Conservation (phyloP, 768 basidiomycete species). For the Rhodotorula paludigena region DNA sequence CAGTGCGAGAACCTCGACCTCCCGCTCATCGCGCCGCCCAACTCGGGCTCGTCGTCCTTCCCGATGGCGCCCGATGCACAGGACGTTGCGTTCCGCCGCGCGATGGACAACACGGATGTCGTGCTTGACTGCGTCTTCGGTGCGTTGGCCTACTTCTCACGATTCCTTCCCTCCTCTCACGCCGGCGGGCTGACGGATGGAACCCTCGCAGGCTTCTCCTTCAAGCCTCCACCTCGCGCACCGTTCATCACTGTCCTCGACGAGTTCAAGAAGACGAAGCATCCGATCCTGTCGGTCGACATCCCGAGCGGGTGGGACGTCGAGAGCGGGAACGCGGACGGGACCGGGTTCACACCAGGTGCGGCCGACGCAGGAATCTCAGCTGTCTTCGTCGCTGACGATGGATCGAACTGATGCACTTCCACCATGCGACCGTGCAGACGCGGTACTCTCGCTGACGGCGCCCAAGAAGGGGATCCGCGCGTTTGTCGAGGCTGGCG, state of each 20-base stretch:
- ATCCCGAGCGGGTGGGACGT: slow-evolving; percentile 98
- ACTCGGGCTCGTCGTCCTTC: slow-evolving; percentile 51
- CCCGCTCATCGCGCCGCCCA: slow-evolving; percentile 52
- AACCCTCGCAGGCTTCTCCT: slow-evolving; percentile 71
- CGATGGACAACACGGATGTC: slow-evolving; percentile 55
- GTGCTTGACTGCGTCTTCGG: slow-evolving; percentile 93
- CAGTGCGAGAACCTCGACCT: slow-evolving; percentile 90
- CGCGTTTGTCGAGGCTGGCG: slow-evolving; percentile 55
- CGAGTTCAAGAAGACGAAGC: slow-evolving; percentile 44
- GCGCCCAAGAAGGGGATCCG: slow-evolving; percentile 86
- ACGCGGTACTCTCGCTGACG: slow-evolving; percentile 82
- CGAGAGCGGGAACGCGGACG: slow-evolving; percentile 51
- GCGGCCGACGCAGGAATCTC: slow-evolving; percentile 53
- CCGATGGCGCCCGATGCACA: slow-evolving; percentile 52
- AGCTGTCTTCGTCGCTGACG: background rate
- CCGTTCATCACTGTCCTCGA: slow-evolving; percentile 77
- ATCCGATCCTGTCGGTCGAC: slow-evolving; percentile 90
- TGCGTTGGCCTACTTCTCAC: slow-evolving; percentile 24
- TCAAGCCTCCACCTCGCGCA: slow-evolving; percentile 77
- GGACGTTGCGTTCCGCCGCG: slow-evolving; percentile 34
- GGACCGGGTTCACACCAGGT: slow-evolving; percentile 52
- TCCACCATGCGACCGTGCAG: slow-evolving; percentile 49
- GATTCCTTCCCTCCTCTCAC: background rate
- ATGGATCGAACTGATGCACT: too few species aligned
- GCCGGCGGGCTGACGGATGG: too few species aligned